These are phyloP conservation scores for Paraleonurus japonicus DNA, from an alignment of 257 asterid genomes.

Conservation along the genomic window DNA sequence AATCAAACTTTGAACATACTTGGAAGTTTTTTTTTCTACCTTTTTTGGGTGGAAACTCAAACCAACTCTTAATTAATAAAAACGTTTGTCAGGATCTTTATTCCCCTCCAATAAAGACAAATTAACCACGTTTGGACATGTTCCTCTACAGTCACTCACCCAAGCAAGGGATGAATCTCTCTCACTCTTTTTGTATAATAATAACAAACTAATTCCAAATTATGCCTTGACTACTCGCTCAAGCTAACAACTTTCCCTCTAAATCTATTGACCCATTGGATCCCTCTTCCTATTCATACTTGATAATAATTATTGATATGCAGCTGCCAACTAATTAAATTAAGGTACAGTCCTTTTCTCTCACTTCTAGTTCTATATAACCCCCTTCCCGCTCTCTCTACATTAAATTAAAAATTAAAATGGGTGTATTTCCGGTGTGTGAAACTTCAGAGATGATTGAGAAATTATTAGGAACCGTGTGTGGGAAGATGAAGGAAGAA, in stretches of 20 bases:
- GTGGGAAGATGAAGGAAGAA: slow-evolving; percentile 41
- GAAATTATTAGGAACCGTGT: slow-evolving; percentile 37
- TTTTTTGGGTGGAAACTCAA: too few species aligned
- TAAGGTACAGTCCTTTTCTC: background rate
- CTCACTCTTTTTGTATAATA: background rate
- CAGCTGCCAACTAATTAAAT: background rate
- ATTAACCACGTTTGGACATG: background rate
- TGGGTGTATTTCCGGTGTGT: slow-evolving; percentile 20
- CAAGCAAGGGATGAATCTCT: slow-evolving; percentile 19
- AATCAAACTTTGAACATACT: too few species aligned
- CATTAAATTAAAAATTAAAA: background rate
- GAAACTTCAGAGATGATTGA: slow-evolving; percentile 40
- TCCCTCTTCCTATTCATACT: background rate
- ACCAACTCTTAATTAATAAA: too few species aligned
- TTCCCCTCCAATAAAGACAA: slow-evolving; percentile 1
- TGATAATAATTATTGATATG: too few species aligned
- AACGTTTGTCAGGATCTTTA: too few species aligned
- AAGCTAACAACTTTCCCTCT: background rate
- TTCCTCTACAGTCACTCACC: slow-evolving; percentile 10
- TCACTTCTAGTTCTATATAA: slow-evolving; percentile 13
- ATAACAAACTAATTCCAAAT: background rate
- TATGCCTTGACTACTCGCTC: background rate
- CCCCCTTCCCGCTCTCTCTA: background rate
- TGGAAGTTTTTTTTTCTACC: too few species aligned
- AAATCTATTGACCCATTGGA: background rate